Base-by-base conservation (phyloP, 1,139 yeast species). In the Geotrichum aggregatum region DNA sequence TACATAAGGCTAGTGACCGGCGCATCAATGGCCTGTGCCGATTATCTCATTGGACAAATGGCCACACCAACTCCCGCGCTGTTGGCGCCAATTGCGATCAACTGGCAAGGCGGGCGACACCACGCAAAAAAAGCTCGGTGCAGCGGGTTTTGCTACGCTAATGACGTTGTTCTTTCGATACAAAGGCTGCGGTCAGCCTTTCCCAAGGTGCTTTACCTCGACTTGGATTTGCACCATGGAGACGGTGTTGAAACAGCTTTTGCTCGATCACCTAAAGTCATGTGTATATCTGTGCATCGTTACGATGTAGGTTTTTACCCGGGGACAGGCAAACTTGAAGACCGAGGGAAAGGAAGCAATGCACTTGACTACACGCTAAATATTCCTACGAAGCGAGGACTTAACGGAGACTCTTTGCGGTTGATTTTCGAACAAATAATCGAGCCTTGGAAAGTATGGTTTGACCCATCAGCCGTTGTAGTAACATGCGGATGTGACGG, bases 41-140 rank as follows among this genome's bases (percentile, higher is more conserved):
- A 68, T 14, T 68, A 63, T 49, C 63, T 73, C 3, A 19, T 49
- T 4, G 34, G 41, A 7, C 47, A 38, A n/a, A 2, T 34, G 7
- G 5, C 47, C n/a, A 11, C 44, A 2, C 5, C 11, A 4, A 13
- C 33, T 13, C 13, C 41, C 7, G 11, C 41, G 18, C 22, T 22
- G 16, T 35, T 38, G 10, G 52, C 52, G 8, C 61, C 67, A 3
- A 69, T 82, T 1, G 83, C 77, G 0, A 72, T 85, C 44, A 84
- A 84, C 61, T 85, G 91, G 91, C 79, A 80, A 60, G 95, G 94
- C 1, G 95, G 95, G 1, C 66, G 94, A 48, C 94, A 85, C 62
- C 95, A 85, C 65, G 82, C 84, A 5, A 71, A 68, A 39, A 77
- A 76, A 58, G 63, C 74, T 0, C 69, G 63, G 40, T 86, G 88